These are phyloP conservation scores for Globisporangium apiculatum DNA, from an alignment of 352 stramenopile genomes.

Conservation along the genomic window DNA sequence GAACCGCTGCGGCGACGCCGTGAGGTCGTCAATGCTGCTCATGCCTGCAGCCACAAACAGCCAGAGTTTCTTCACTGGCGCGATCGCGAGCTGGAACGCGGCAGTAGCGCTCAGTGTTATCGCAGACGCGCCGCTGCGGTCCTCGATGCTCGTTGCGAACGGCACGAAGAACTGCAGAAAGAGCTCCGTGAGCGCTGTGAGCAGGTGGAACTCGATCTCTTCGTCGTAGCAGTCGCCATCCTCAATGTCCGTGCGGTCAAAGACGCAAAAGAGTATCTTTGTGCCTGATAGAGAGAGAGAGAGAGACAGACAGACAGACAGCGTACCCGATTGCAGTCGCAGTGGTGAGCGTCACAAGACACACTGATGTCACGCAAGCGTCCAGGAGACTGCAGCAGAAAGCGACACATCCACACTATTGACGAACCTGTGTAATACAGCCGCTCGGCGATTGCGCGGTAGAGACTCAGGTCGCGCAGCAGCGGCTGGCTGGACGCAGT, in stretches of 20 bases:
- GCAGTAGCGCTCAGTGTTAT: slow-evolving; percentile 1
- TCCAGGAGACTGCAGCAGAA: no score
- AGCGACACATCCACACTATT: not conserved
- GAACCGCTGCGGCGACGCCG: slow-evolving; percentile 52
- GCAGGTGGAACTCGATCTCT: slow-evolving; percentile 59
- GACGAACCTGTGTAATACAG: slow-evolving; percentile 36
- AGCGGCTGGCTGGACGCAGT: slow-evolving; percentile 14
- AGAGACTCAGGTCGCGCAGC: slow-evolving; percentile 28
- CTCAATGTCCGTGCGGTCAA: slow-evolving; percentile 58
- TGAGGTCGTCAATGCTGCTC: slow-evolving; percentile 33
- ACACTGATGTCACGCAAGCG: no score
- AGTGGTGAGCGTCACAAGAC: not conserved
- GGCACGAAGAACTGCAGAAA: slow-evolving; percentile 57
- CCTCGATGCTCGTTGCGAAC: slow-evolving; percentile 26
- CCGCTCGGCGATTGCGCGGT: slow-evolving; percentile 24
- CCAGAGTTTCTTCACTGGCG: slow-evolving; percentile 44
- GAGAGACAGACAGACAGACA: not conserved
- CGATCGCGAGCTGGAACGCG: slow-evolving; percentile 29
- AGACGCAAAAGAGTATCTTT: slow-evolving; percentile 65
- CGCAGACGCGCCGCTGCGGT: not conserved
- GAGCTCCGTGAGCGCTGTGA: slow-evolving; percentile 47
- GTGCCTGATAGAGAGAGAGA: slow-evolving; percentile 16
- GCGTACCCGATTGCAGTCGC: not conserved
- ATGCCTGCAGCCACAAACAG: slow-evolving; percentile 33
- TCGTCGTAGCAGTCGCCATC: slow-evolving; percentile 71